A percentile compares a stretch with the other conserved stretches of the same genome.
These are phyloP conservation scores for Pichia insulana DNA, from an alignment of 805 yeast species.

Conservation along the genomic window DNA sequence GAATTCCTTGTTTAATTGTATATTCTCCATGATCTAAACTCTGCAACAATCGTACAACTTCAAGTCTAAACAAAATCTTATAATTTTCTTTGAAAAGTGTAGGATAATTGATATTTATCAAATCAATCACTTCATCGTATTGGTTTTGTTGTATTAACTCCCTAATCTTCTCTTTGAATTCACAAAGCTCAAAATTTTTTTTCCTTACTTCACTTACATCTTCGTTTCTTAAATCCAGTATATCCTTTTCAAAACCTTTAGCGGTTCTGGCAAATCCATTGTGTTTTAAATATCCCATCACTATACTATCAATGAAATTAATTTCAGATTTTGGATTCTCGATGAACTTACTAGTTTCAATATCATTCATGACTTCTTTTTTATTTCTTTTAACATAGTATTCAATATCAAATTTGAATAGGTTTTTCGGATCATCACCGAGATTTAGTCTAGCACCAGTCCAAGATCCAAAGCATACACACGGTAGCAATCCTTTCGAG, in stretches of 20 bases:
- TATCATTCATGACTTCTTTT: conserved; percentile 15
- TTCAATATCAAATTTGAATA: conserved; percentile 41
- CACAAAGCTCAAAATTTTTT: conserved; percentile 30
- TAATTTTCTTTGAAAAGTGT: conserved; percentile 26
- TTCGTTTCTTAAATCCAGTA: conserved; percentile 24
- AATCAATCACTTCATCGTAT: conserved; percentile 34
- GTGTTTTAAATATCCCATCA: conserved; percentile 45
- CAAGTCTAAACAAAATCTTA: conserved; percentile 32
- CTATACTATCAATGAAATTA: conserved; percentile 18
- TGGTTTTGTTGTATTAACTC: conserved; percentile 34
- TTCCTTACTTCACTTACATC: conserved; percentile 13
- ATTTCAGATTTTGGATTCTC: conserved; percentile 9
- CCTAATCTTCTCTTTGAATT: conserved; percentile 35
- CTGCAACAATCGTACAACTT: conserved; percentile 36
- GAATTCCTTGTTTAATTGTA: conserved; percentile 28
- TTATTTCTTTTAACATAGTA: conserved; percentile 37
- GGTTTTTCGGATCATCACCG: conserved; percentile 31
- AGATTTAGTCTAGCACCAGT: conserved; percentile 44
- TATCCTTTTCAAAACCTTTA: conserved; percentile 41
- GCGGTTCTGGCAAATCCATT: conserved; percentile 50
- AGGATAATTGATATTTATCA: conserved; percentile 33
- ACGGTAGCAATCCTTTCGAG: conserved; percentile 28
- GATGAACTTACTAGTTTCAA: conserved; percentile 12
- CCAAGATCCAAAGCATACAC: conserved; percentile 37
- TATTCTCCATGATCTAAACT: conserved; percentile 20